Base-by-base conservation (phyloP, 73 alveolate species). In the Paramecium sexaurelia region DNA sequence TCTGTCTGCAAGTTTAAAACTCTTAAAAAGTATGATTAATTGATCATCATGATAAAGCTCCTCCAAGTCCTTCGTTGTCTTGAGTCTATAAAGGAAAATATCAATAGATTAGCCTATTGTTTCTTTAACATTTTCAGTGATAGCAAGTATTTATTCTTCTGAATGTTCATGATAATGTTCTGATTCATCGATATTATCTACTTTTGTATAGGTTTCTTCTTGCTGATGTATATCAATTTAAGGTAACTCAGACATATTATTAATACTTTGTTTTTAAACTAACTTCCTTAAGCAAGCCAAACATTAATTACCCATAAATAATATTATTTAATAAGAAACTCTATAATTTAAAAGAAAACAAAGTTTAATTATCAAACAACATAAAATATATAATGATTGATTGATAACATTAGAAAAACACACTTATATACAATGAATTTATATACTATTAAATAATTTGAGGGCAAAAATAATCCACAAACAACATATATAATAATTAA, bases 31-130 rank as follows among this genome's bases (percentile, higher is more conserved):
- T 9, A 68, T 68, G 29, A 27, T 68, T 24, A 68, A 20, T 29
- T 26, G 37, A 26, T 68, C 85, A 26, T 68, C 85, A 22, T 11
- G 32, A 32, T 68, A 32, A n/a, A 68, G 43, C 24, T 26, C 55
- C 8, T 68, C 85, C 8, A 68, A 68, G 6, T 68, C 85, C 10
- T 68, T 26, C 24, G 85, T 22, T 1, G 85, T 68, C 37, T 68
- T 68, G 24, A 68, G 51, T 68, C 85, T 68, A 27, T 68, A 68
- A 32, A 68, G 85, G 37, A 68, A 68, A 56, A 56, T 56, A 56
- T 56, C 75, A 56, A 27, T 17, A 0, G 41, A 11, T 61, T 0
- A 61, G 24, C 7, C 17, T 61, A 61, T 22, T 20, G 82, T 61
- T 61, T 61, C 36, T 27, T 56, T 6, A 7, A 56, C 19, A 27